Evolutionary conservation across 2,329 filamentous ascomycete genomes (phyloP).

Genomic region (Xylaria hypoxylon): DNA sequence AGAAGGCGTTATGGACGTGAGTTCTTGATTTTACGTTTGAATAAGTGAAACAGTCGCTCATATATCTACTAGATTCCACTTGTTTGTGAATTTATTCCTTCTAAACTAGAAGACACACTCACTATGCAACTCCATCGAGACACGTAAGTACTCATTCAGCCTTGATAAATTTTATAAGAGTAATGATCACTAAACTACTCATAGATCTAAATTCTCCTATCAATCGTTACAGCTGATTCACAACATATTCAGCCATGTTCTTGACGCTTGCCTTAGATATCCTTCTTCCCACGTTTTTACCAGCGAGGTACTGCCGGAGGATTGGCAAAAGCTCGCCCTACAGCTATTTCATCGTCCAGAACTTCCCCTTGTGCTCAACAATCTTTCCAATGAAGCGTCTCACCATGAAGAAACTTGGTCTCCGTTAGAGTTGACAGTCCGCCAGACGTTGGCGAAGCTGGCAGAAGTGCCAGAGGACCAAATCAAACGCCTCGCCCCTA

Average conservation of each 20-base stretch:
- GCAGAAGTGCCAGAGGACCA: constrained; percentile 61
- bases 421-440: constrained; percentile 63
- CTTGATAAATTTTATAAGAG: background rate
- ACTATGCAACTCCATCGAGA: constrained; percentile 73
- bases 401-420: constrained; percentile 39
- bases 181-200: constrained; percentile 33
- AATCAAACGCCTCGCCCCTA: constrained; percentile 73
- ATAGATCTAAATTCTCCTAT: constrained; percentile 45
- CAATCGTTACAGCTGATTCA: constrained; percentile 42
- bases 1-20: constrained; percentile 74
- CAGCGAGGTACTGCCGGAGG: constrained; percentile 37
- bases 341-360: constrained; percentile 42
- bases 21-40: constrained; percentile 39
- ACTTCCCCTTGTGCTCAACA: background rate
- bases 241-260: constrained; percentile 47
- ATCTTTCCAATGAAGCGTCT: background rate
- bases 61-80: constrained; percentile 67
- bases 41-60: constrained; percentile 36
- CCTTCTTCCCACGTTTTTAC: constrained; percentile 48
- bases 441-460: constrained; percentile 68
- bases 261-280: constrained; percentile 47
- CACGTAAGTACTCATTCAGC: constrained; percentile 51
- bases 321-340: constrained; percentile 38
- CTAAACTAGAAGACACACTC: constrained; percentile 63
- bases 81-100: constrained; percentile 78